A percentile compares a stretch with the other conserved stretches of the same genome.
phyloP scores from a whole-genome alignment of 139 green algal genomes.

The Volvox africanus region DNA sequence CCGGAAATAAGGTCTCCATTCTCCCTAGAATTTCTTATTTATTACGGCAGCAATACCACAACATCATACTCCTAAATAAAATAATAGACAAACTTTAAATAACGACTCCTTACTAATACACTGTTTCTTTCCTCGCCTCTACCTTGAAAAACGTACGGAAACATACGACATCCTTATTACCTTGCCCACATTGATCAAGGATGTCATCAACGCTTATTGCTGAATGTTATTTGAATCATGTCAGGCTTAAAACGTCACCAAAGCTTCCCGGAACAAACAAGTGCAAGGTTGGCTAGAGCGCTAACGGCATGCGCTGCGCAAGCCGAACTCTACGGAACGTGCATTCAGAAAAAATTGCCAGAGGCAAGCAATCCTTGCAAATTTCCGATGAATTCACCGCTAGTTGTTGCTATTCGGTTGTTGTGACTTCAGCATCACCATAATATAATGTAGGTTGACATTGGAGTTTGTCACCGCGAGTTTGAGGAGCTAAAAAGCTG shows the following conservation, averaged over 20 bases:
- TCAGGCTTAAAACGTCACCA: background rate
- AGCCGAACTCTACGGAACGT: conserved; percentile 34
- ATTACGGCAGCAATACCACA: no score
- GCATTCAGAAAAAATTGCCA: conserved; percentile 23
- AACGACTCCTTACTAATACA: no score
- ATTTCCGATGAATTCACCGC: no score
- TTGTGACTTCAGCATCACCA: background rate
- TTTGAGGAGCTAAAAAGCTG: conserved; percentile 41
- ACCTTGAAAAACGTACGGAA: no score
- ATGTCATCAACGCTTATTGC: background rate
- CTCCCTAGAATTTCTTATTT: no score
- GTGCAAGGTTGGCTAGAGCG: background rate
- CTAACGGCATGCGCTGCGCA: background rate
- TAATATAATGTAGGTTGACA: background rate
- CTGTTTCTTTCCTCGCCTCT: no score
- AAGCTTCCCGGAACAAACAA: background rate
- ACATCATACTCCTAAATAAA: no score
- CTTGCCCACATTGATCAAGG: no score
- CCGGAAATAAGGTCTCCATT: conserved; percentile 37
- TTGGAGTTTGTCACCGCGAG: conserved; percentile 16
- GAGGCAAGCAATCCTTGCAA: background rate
- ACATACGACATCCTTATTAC: no score
- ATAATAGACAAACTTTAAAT: no score
- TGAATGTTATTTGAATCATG: background rate
- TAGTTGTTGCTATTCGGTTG: background rate